Base-by-base conservation (phyloP, 768 basidiomycete species). In the Boletus fagicola region DNA sequence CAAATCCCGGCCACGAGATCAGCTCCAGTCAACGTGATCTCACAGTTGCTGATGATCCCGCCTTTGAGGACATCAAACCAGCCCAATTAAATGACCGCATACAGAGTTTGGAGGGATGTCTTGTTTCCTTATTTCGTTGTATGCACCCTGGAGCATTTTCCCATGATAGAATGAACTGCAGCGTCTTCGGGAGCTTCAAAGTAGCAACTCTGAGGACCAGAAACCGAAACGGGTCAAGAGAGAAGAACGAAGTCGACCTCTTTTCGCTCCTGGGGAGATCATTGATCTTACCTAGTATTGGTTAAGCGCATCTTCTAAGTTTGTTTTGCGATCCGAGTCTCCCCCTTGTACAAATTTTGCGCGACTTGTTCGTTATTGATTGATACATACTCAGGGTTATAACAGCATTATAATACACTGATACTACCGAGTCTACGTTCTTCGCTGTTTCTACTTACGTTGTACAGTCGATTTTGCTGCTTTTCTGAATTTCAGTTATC, bases 191-290 rank as follows among this genome's bases (percentile, higher is more conserved):
- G 44, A 33, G 15, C 16, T 62, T 47, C 49, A 54, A 18, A 16
- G 7, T 24, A 20, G 40, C 22, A 16, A 44, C 12, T 39, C 47
- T 7, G 42, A 56, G 31, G 57, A 60, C 30, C 49, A 24, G 16
- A 64, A 66, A 15, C 44, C 58, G 7, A 62, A 68, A 46, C 60
- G 58, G 35, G 44, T 64, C 42, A 64, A 68, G 51, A 51, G 45
- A 31, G 57, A 62, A 22, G 51, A 55, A 50, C 52, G 20, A 12
- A 57, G 38, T 13, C 45, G 20, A 15, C 49, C 26, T 31, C 3
- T 46, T 1, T 53, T 58, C n/a, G 6, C 36, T 33, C 46, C 48
- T 0, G 53, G 52, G 38, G 59, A 64, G 39, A 20, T 65, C 35
- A 64, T 64, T 26, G 62, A 61, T 50, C 57, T 66, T 48, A 66